These are phyloP conservation scores for Populus hybrid DNA, from an alignment of 441 rosid genomes.

Conservation along the genomic window DNA sequence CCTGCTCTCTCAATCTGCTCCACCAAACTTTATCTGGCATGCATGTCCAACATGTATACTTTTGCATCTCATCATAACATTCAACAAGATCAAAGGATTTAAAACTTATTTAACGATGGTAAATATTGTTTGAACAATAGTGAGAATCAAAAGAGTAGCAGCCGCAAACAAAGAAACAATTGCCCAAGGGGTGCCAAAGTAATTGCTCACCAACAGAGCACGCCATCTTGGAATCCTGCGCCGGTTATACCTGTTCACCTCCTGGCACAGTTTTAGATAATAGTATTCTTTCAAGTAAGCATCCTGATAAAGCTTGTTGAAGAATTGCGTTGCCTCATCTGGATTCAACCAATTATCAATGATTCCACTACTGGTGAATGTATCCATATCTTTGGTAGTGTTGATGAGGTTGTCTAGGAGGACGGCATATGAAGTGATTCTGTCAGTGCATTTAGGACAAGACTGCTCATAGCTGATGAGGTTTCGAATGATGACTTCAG, in stretches of 20 bases:
- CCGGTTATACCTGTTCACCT: conserved; percentile 14
- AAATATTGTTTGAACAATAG: conserved; percentile 1
- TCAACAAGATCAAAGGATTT: too few relatives aligned
- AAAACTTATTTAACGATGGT: not conserved
- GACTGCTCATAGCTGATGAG: conserved; percentile 37
- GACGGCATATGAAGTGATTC: conserved; percentile 28
- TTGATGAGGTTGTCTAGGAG: conserved; percentile 32
- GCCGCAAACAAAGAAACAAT: conserved; percentile 17
- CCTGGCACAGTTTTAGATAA: conserved; percentile 4
- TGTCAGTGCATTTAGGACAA: not conserved
- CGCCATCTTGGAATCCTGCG: conserved; percentile 26
- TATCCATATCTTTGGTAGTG: conserved; percentile 23
- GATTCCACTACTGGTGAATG: conserved; percentile 13
- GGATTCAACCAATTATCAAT: conserved; percentile 23
- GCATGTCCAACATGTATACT: too few relatives aligned
- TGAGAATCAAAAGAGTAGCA: conserved; percentile 7
- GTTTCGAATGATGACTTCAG: conserved; percentile 30
- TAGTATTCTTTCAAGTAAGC: conserved; percentile 13
- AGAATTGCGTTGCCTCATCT: conserved; percentile 24
- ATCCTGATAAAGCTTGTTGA: conserved; percentile 30
- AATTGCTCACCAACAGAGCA: conserved; percentile 13
- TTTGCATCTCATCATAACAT: too few relatives aligned
- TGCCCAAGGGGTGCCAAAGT: conserved; percentile 29
- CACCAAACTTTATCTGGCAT: too few relatives aligned
- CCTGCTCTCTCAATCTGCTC: too few relatives aligned